phyloP scores from a whole-genome alignment of 495 filamentous ascomycete species.

The Cenococcum geophilum region DNA sequence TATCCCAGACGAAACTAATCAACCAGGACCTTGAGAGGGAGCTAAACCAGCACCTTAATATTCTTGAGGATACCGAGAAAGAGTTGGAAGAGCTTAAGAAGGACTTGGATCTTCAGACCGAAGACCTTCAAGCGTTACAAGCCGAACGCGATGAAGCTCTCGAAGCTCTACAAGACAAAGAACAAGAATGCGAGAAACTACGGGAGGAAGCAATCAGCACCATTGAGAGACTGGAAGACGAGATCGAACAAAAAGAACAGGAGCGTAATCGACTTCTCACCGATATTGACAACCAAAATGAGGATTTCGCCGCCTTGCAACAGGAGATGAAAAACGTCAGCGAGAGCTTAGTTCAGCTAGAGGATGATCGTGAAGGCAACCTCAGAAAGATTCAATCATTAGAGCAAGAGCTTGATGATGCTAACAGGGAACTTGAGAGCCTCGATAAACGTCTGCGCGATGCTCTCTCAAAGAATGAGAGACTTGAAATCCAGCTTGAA shows the following conservation, averaged over 20 bases:
- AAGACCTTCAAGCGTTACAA: slow-evolving; percentile 76
- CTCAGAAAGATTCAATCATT: slow-evolving; percentile 36
- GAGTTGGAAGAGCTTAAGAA: slow-evolving; percentile 35
- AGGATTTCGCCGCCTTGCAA: slow-evolving; percentile 79
- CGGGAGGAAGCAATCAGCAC: slow-evolving; percentile 75
- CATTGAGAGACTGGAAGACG: slow-evolving; percentile 73
- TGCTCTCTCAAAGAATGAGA: slow-evolving; percentile 74
- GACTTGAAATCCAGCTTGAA: slow-evolving; percentile 84
- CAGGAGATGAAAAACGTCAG: slow-evolving; percentile 86
- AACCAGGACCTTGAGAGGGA: slow-evolving; percentile 50
- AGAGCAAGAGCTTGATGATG: slow-evolving; percentile 38
- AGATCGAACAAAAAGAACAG: slow-evolving; percentile 64
- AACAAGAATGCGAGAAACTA: slow-evolving; percentile 71
- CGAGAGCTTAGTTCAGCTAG: slow-evolving; percentile 74
- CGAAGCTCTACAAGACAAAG: slow-evolving; percentile 68
- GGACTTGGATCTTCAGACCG: slow-evolving; percentile 33
- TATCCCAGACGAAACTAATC: slow-evolving; percentile 75
- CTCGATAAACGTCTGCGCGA: slow-evolving; percentile 58
- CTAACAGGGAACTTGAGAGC: slow-evolving; percentile 44
- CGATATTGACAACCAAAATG: slow-evolving; percentile 63
- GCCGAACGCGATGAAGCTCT: slow-evolving; percentile 82
- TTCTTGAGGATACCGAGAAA: slow-evolving; percentile 36
- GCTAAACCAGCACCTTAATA: slow-evolving; percentile 39
- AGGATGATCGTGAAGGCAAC: slow-evolving; percentile 61
- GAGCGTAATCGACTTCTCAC: slow-evolving; percentile 65